Evolutionary conservation across 2,329 filamentous ascomycete genomes (phyloP).

Genomic region (Ophioceras dolichostomum): DNA sequence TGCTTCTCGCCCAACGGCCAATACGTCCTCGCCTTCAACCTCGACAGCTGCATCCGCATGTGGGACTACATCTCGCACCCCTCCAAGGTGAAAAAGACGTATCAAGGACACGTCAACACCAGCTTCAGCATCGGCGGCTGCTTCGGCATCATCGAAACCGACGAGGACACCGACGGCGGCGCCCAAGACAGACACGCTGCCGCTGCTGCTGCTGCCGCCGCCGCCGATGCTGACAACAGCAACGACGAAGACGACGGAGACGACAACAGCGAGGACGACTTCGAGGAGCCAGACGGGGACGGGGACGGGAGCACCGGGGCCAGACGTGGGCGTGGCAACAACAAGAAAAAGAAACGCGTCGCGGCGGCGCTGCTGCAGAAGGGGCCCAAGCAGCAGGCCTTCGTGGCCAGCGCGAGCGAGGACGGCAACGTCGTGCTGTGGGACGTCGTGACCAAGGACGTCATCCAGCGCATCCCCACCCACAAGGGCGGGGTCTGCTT

Average conservation of each 20-base stretch:
- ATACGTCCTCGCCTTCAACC: constrained; percentile 81
- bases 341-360: too few species aligned
- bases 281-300: constrained; percentile 6
- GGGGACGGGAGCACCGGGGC: constrained; percentile 10
- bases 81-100: constrained; percentile 79
- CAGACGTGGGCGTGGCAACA: too few species aligned
- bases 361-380: constrained; percentile 4
- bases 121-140: constrained; percentile 76
- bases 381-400: constrained; percentile 25
- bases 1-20: constrained; percentile 91
- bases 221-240: constrained; percentile 3
- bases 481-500: constrained; percentile 48
- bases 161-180: constrained; percentile 6
- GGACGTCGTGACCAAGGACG: constrained; percentile 78
- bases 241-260: constrained; percentile 8
- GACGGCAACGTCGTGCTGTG: constrained; percentile 77
- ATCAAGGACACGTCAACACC: constrained; percentile 80
- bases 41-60: constrained; percentile 79
- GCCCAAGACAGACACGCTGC: too few species aligned
- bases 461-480: constrained; percentile 53
- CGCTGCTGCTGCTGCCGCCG: too few species aligned
- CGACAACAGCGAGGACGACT: not conserved
- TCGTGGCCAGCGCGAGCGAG: constrained; percentile 76
- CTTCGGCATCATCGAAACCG: constrained; percentile 48
- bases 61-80: constrained; percentile 87